Base-by-base conservation (phyloP, 139 green algal species). In the Chlorella sorokiniana region DNA sequence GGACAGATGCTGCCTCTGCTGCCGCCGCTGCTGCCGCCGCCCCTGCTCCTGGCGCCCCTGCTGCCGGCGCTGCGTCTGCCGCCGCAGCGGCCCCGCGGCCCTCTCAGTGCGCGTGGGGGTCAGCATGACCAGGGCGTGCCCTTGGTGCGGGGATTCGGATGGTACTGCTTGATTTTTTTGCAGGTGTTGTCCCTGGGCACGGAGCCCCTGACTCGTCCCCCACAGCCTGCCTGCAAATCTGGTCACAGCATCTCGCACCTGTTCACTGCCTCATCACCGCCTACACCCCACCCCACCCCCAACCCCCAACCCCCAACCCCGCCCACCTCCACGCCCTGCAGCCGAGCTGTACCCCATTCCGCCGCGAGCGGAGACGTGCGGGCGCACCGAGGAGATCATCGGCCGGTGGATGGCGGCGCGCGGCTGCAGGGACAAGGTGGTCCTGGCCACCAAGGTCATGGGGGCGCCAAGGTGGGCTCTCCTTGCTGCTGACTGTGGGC, bases 361-460 rank as follows among this genome's bases (percentile, higher is more conserved):
- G 1, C 86, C 87, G 1, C 69, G 78, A 0, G 48, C 74, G 23
- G 83, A 85, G 54, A 94, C 82, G 18, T 71, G 67, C 56, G 86
- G 85, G 16, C 65, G 67, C 42, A 95, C 92, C 14, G 92, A 97
- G 83, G 76, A 88, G 54, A 92, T 91, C 85, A 91, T 98, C 54
- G 95, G 81, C 4, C 70, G 77, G 27, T 82, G 64, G 45, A 59
- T 80, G 73, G 11, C 37, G 82, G 85, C 86, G 1, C 84, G 90
- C 4, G 82, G 85, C 33, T 85, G 83, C 82, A 67, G 91, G 18
- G 81, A 86, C 42, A 88, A 92, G 83, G 62, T 97, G 2, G 83
- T 97, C 56, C 64, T 98, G 11, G 95, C 95, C 18, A 96, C 91
- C 68, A 98, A 98, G 85, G 73, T 69, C 35, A 79, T 68, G 73